Evolutionary conservation across 2,329 filamentous ascomycete species (phyloP), one percentile per base, ranked within the genome.

Genomic region (Xylaria digitata): DNA sequence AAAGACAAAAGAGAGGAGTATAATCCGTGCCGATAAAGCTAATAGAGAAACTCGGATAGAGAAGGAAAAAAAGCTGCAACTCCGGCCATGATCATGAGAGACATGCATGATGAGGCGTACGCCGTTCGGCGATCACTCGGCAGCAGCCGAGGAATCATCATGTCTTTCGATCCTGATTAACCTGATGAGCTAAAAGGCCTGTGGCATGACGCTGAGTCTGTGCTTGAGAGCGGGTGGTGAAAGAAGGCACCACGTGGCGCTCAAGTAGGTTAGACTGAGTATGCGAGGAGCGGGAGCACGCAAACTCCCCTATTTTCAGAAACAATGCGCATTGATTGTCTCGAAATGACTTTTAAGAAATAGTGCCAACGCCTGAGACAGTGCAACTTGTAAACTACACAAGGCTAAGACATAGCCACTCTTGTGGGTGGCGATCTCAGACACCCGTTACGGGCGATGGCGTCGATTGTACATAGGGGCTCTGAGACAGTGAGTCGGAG

Each of bases 401-500:
- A 54, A 57, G 63, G 52, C 46, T 57, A 52, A 21, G 48, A 55
- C 42, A 37, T 17, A 56, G 63, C 40, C 23, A 30, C 46, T 55
- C 53, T 32, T 26, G 59, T 30, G 21, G 17, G 48, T 49, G 45
- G 54, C 40, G 49, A 60, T 60, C 55, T 50, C 40, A 64, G 45
- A 54, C 56, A 65, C 15, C 11, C 60, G 42, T 59, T 19, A 52
- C 69, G 74, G 74, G 71, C 71, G 72, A 75, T 75, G 69, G 74
- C 74, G 75, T 75, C 71, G 70, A 69, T 70, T 70, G 64, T 66
- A 55, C 64, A 19, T 55, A 26, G 49, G 59, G 37, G 59, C 40
- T 5, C 21, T 45, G 53, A 55, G n/a, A 43, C 69, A 53, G 68
- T 61, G 63, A 63, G 62, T 70, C 34, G 32, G 42, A 45, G 42